Conservation (phyloP, 2,329 filamentous ascomycete species). For the Paracamarosporium sp. region DNA sequence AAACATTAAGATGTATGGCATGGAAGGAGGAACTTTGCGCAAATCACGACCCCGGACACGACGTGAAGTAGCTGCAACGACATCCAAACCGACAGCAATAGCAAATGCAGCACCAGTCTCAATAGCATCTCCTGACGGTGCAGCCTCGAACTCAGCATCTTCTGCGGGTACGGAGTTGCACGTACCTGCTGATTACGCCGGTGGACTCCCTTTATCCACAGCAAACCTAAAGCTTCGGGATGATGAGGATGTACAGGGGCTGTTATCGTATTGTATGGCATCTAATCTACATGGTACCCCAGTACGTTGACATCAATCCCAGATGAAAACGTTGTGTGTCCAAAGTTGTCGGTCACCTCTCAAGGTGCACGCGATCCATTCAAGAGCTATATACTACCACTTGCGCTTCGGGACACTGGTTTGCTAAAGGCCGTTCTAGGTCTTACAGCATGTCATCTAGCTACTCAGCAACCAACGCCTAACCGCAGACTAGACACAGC, state of each 20-base stretch:
- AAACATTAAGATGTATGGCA: constrained; percentile 18
- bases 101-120: background rate
- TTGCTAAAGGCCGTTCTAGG: constrained; percentile 16
- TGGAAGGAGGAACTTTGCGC: constrained; percentile 7
- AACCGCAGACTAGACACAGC: constrained; percentile 7
- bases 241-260: constrained; percentile 1
- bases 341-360: constrained; percentile 8
- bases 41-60: constrained; percentile 7
- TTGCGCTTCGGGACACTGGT: constrained; percentile 14
- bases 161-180: background rate
- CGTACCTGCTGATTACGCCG: background rate
- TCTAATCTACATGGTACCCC: background rate
- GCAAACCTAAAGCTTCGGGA: constrained; percentile 1
- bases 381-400: constrained; percentile 15
- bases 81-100: background rate
- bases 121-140: background rate
- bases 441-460: constrained; percentile 19
- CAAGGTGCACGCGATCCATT: constrained; percentile 13
- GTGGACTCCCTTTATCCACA: background rate
- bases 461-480: constrained; percentile 4
- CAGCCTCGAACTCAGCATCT: background rate
- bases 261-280: constrained; percentile 9
- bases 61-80: background rate
- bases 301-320: background rate
- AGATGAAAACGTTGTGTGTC: constrained; percentile 18